Evolutionary conservation across 345 rosid species (phyloP).

Genomic region (Moricandia arvensis): DNA sequence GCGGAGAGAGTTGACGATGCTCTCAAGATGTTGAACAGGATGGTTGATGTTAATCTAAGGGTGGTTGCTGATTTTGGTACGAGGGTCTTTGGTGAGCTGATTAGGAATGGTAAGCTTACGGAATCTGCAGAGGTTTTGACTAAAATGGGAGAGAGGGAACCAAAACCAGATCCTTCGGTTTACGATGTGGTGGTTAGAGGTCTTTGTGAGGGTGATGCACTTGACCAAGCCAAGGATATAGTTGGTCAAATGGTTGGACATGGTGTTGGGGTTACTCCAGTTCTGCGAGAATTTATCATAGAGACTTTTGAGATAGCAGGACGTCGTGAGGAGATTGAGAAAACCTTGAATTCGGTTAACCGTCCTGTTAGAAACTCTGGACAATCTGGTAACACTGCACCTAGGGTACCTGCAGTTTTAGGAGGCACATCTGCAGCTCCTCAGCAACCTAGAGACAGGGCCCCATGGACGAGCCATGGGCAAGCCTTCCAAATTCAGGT

Average conservation of each 20-base stretch:
- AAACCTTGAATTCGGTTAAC: conserved; percentile 48
- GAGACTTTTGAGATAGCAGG: conserved; percentile 58
- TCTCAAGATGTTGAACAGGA: conserved; percentile 50
- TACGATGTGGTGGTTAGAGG: conserved; percentile 87
- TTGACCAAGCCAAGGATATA: conserved; percentile 52
- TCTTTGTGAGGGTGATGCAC: conserved; percentile 63
- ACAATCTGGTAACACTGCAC: conserved; percentile 30
- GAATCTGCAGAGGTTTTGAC: conserved; percentile 68
- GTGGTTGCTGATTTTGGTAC: conserved; percentile 87
- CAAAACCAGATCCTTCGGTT: conserved; percentile 79
- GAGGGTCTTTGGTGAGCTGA: conserved; percentile 64
- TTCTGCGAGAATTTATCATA: conserved; percentile 48
- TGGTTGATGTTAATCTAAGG: conserved; percentile 78
- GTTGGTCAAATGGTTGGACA: conserved; percentile 67
- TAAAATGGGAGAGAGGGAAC: conserved; percentile 89
- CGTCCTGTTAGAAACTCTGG: conserved; percentile 39
- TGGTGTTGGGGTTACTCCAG: conserved; percentile 65
- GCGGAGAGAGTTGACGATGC: conserved; percentile 73
- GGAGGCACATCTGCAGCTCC: conserved; percentile 25
- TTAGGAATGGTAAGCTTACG: conserved; percentile 63
- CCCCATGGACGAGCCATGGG: conserved; percentile 20
- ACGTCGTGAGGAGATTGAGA: conserved; percentile 64
- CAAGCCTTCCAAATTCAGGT: conserved; percentile 32
- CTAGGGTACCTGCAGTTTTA: conserved; percentile 9
- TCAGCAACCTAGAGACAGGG: conserved; percentile 27